phyloP scores from a whole-genome alignment of 768 basidiomycete genomes.

The Naganishia randhawae region DNA sequence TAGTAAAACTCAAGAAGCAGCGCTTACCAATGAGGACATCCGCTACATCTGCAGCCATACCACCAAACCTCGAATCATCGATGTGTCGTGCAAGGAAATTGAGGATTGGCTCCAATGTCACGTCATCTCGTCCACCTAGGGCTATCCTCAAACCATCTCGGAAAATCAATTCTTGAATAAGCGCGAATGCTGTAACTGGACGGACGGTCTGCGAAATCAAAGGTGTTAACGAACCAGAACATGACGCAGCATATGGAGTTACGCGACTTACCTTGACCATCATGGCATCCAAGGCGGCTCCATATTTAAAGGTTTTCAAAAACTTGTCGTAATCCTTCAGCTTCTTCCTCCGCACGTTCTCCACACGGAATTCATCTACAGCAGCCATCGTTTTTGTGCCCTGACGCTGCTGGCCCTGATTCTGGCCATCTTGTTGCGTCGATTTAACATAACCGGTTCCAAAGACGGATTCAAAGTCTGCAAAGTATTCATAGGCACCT shows the following conservation, averaged over 20 bases:
- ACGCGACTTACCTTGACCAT: conserved; percentile 64
- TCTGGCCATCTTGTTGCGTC: conserved; percentile 7
- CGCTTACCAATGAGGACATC: conserved; percentile 76
- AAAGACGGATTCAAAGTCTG: conserved; percentile 59
- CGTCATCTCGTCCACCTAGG: conserved; percentile 84
- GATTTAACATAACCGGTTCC: conserved; percentile 55
- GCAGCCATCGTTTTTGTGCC: conserved; percentile 27
- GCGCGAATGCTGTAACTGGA: conserved; percentile 78
- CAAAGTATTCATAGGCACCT: conserved; percentile 66
- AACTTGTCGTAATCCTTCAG: conserved; percentile 83
- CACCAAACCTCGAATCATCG: conserved; percentile 86
- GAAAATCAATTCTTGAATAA: conserved; percentile 88
- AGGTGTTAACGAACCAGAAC: background rate
- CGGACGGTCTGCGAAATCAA: conserved; percentile 62
- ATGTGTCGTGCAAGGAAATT: conserved; percentile 78
- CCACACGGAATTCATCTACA: conserved; percentile 71
- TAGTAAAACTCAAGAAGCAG: background rate
- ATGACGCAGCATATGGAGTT: background rate
- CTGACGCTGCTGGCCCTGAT: conserved; percentile 11
- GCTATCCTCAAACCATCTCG: conserved; percentile 83
- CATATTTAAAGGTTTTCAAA: conserved; percentile 88
- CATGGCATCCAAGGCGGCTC: conserved; percentile 87
- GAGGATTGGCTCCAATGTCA: conserved; percentile 86
- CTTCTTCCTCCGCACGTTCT: conserved; percentile 65
- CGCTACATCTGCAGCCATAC: conserved; percentile 75